Conservation (phyloP, 352 stramenopile genomes). For the Phytopythium cucurbitacearum region DNA sequence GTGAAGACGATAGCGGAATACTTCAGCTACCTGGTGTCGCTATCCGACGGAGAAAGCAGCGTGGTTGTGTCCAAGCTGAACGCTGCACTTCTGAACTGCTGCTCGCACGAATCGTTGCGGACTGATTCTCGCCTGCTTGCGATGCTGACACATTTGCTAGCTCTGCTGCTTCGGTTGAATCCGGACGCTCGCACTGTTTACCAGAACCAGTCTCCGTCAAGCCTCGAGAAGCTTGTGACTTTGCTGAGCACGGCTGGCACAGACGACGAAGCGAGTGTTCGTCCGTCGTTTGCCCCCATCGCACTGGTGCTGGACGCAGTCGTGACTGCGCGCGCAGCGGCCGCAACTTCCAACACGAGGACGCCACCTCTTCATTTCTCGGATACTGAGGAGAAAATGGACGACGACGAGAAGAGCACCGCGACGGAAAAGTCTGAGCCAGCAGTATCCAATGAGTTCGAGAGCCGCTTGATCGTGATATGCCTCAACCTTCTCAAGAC, state of each 20-base stretch:
- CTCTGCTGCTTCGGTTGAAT: constrained; percentile 66
- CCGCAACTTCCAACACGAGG: not conserved
- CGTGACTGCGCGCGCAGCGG: constrained; percentile 9
- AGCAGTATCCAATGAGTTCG: constrained; percentile 10
- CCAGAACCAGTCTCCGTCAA: constrained; percentile 36
- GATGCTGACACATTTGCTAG: constrained; percentile 62
- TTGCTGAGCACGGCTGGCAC: constrained; percentile 19
- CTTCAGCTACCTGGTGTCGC: constrained; percentile 50
- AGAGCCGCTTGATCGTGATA: constrained; percentile 30
- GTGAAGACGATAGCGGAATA: constrained; percentile 65
- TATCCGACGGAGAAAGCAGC: constrained; percentile 51
- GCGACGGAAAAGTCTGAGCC: constrained; percentile 3
- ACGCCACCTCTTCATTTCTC: not conserved
- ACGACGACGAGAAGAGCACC: constrained; percentile 10
- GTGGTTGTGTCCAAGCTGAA: constrained; percentile 53
- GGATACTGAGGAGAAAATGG: constrained; percentile 9
- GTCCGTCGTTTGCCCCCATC: constrained; percentile 47
- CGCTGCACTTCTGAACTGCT: constrained; percentile 36
- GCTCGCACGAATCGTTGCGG: constrained; percentile 7
- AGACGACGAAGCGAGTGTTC: constrained; percentile 9
- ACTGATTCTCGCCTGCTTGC: constrained; percentile 29
- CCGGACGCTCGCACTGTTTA: constrained; percentile 27
- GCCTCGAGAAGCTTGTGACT: constrained; percentile 42
- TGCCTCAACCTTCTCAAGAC: constrained; percentile 30
- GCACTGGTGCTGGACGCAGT: constrained; percentile 67